These are phyloP conservation scores for Agroathelia rolfsii DNA, from an alignment of 1,284 basidiomycete genomes.

Conservation along the genomic window DNA sequence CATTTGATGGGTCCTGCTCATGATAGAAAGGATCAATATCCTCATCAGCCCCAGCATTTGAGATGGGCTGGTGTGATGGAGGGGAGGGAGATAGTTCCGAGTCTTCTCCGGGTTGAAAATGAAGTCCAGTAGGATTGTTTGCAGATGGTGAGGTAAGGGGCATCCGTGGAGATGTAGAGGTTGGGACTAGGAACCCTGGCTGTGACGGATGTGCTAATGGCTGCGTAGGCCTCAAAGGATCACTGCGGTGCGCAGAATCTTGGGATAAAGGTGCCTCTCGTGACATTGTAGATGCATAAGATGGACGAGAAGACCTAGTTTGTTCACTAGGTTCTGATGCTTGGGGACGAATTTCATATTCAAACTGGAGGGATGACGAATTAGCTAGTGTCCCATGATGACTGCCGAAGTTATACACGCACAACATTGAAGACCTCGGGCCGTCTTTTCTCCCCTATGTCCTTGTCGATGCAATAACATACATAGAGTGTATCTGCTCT, in stretches of 20 bases:
- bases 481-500: slow-evolving; percentile 78
- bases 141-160: slow-evolving; percentile 5
- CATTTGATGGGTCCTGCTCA: too few relatives aligned
- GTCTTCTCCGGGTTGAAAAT: slow-evolving; percentile 14
- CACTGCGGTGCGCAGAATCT: slow-evolving; percentile 6
- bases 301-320: slow-evolving; percentile 6
- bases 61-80: slow-evolving; percentile 12
- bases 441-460: slow-evolving; percentile 50
- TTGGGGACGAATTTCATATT: slow-evolving; percentile 31
- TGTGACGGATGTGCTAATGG: slow-evolving; percentile 8
- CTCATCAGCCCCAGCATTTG: slow-evolving; percentile 15
- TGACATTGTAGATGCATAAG: slow-evolving; percentile 9
- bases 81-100: slow-evolving; percentile 8
- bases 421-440: slow-evolving; percentile 66
- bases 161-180: neutral
- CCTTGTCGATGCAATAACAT: slow-evolving; percentile 84
- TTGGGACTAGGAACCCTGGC: slow-evolving; percentile 7
- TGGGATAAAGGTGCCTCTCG: slow-evolving; percentile 10
- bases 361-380: slow-evolving; percentile 22
- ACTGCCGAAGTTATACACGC: slow-evolving; percentile 21
- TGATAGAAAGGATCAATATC: slow-evolving; percentile 28
- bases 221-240: slow-evolving; percentile 7
- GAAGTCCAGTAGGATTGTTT: slow-evolving; percentile 12
- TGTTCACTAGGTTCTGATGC: slow-evolving; percentile 22
- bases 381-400: slow-evolving; percentile 5